Base-by-base conservation (phyloP, 352 stramenopile genomes). In the Pythium vanterpoolii region DNA sequence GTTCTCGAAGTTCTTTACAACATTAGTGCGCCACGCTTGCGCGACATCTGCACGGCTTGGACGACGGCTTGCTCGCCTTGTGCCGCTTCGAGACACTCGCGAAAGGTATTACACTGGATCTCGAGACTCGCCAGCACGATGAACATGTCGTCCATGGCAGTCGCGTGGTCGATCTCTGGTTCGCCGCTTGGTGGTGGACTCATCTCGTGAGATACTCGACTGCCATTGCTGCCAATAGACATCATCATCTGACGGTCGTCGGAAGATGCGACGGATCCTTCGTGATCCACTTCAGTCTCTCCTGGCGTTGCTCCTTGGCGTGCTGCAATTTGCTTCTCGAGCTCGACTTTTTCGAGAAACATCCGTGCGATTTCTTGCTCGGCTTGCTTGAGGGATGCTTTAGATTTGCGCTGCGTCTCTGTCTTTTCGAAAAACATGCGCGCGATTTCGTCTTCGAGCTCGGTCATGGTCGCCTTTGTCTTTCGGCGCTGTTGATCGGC, bases 51-150 rank as follows among this genome's bases (percentile, higher is more conserved):
- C 5, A 68, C 40, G 16, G 62, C 67, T 5, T 49, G 33, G 9
- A 46, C 38, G 7, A 84, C 78, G 0, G 69, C 76, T 28, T 84
- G 51, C n/a, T 71, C 58, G 21, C 78, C 78, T 18, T 70, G 62
- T 9, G 62, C 34, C 36, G 66, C 62, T 36, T 76, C 69, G 24
- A 90, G 62, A 16, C 42, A 73, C 27, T 88, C 81, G 16, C 75
- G 70, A 45, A 90, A 69, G 14, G 76, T 66, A 9, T 68, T 70
- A 54, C 81, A 90, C 47, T 89, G 76, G 43, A 90, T 90, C 55
- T 87, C 76, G 40, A 90, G 69, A 59, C 81, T 89, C 47, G 81
- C 78, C 10, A 87, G 63, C 19, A 90, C 61, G 8, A 90, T 73
- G 26, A 84, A 63, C 43, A 87, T 48, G 27, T 90, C 80, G 14